Evolutionary conservation across 1,284 basidiomycete species (phyloP).

Genomic region (Pseudozyma sp.): DNA sequence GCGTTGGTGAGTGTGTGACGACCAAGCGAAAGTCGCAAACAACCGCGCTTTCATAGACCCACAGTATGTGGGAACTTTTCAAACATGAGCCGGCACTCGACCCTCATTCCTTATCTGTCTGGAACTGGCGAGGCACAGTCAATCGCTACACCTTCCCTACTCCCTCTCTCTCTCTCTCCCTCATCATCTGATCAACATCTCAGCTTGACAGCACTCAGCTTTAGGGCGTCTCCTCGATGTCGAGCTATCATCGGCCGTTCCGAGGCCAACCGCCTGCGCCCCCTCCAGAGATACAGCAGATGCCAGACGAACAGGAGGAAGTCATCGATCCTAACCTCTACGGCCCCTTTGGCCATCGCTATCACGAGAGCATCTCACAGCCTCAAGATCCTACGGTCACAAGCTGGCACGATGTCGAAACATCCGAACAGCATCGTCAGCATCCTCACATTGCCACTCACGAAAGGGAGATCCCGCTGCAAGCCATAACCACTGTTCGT

Average conservation of each 20-base stretch:
- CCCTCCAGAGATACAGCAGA: neutral
- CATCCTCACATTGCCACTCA: neutral
- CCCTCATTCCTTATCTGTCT: too few species aligned
- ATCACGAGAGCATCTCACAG: slow-evolving; percentile 9
- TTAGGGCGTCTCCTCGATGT: slow-evolving; percentile 9
- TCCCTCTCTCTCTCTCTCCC: too few species aligned
- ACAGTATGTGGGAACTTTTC: too few species aligned
- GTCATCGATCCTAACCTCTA: slow-evolving; percentile 51
- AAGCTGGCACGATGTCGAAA: slow-evolving; percentile 40
- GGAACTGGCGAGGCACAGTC: too few species aligned
- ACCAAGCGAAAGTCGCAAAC: too few species aligned
- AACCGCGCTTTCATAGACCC: too few species aligned
- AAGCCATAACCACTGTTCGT: slow-evolving; percentile 4
- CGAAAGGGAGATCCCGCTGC: slow-evolving; percentile 18
- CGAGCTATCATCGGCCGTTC: slow-evolving; percentile 25
- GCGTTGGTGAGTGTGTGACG: too few species aligned
- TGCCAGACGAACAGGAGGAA: slow-evolving; percentile 8
- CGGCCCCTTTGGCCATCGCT: slow-evolving; percentile 39
- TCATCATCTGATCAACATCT: neutral
- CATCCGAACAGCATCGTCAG: slow-evolving; percentile 26
- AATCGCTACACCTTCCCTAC: too few species aligned
- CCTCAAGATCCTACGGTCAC: neutral
- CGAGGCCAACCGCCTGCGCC: neutral
- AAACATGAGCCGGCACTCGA: too few species aligned
- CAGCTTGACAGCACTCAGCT: neutral